Percentiles rank a stretch among this genome's conserved stretches.
These are phyloP conservation scores for Epichloe glyceriae DNA, from an alignment of 2,329 filamentous ascomycete genomes.

Conservation along the genomic window DNA sequence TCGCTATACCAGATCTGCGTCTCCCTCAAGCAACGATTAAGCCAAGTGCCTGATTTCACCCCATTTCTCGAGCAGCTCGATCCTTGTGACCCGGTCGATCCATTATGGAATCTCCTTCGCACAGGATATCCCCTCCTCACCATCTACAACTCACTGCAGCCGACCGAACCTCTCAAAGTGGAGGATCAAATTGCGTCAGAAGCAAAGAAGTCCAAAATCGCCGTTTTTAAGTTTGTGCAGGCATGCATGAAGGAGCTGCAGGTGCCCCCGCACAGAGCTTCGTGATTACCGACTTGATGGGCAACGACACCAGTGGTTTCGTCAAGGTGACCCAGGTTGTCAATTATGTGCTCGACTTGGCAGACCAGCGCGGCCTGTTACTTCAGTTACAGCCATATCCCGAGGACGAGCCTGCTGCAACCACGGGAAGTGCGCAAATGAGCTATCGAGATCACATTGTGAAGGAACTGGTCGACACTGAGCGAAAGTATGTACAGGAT, in stretches of 20 bases:
- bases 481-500: slow-evolving; percentile 96
- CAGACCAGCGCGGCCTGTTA: slow-evolving; percentile 66
- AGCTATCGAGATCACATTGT: slow-evolving; percentile 76
- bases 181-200: slow-evolving; percentile 50
- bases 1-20: slow-evolving; percentile 95
- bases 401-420: slow-evolving; percentile 35
- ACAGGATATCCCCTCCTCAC: slow-evolving; percentile 73
- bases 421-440: slow-evolving; percentile 49
- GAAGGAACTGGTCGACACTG: slow-evolving; percentile 82
- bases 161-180: slow-evolving; percentile 53
- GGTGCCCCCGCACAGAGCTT: slow-evolving; percentile 77
- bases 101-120: slow-evolving; percentile 78
- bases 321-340: slow-evolving; percentile 94
- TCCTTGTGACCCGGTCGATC: slow-evolving; percentile 65
- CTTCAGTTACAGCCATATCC: slow-evolving; percentile 45
- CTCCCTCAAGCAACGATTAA: slow-evolving; percentile 66
- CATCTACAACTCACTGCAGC: slow-evolving; percentile 78
- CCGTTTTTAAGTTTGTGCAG: slow-evolving; percentile 85
- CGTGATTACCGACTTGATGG: slow-evolving; percentile 81
- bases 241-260: slow-evolving; percentile 74
- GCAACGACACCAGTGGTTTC: slow-evolving; percentile 91
- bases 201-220: slow-evolving; percentile 69
- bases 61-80: slow-evolving; percentile 60
- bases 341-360: slow-evolving; percentile 79
- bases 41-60: slow-evolving; percentile 74